Evolutionary conservation across 2,329 filamentous ascomycete species (phyloP), one percentile per base, ranked within the genome.

Genomic region (Aspergillus pseudoterreus): DNA sequence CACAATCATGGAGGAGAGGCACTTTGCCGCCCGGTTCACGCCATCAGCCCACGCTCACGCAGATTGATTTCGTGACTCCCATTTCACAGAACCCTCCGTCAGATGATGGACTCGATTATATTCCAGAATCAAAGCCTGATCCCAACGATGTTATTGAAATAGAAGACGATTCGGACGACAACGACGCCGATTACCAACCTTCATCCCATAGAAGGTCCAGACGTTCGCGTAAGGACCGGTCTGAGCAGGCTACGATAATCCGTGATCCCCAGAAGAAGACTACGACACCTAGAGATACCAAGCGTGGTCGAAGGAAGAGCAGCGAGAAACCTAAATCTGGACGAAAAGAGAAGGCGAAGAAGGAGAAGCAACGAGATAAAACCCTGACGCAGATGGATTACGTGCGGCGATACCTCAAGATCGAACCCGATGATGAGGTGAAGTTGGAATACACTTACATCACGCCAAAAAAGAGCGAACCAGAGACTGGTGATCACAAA

Each of bases 381-480:
- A 73, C 71, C 0, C 61, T 73, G n/a, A 73, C 71, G 2, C 71
- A 73, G 55, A 73, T 73, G 70, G 65, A 71, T 48, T 73, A 70
- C 56, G 70, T 73, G 32, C 63, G 63, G 32, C 67, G 66, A 4
- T 68, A 64, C 42, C 56, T 71, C 51, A 62, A 63, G 19, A 63
- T 70, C 43, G 63, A 67, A 36, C 61, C 66, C 4, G 66, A 71
- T 38, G 68, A 71, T 21, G 69, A 69, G 32, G 52, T 58, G 47
- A 63, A 67, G 21, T 51, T 71, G 55, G 62, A 65, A 35, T 71
- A 71, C 43, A 65, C 65, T 14, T 61, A 63, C 49, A 51, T 60
- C 10, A 60, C 56, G 24, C 54, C 62, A 2, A 56, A 59, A 22
- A 60, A 55, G n/a, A 48, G 47, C 5, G 17, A 36, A 14, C 42